Conservation (phyloP, 2,329 filamentous ascomycete genomes). For the Ophiostoma pallidulum region DNA sequence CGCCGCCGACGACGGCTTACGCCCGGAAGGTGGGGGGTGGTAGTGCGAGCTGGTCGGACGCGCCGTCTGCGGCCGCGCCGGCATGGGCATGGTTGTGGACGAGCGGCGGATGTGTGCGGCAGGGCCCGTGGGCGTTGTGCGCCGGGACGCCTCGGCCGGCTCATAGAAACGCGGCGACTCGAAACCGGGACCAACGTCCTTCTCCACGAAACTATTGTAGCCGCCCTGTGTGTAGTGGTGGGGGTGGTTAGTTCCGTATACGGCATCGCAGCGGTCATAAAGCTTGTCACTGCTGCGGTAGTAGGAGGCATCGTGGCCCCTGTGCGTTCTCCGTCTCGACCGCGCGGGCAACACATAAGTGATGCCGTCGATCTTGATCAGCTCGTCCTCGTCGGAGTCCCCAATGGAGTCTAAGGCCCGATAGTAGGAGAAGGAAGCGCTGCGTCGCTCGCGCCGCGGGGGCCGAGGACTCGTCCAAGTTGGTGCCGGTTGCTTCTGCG, state of each 20-base stretch:
- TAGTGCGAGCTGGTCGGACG: slow-evolving; percentile 35
- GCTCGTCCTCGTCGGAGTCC: slow-evolving; percentile 57
- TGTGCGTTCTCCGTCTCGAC: slow-evolving; percentile 35
- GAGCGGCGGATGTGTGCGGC: slow-evolving; percentile 23
- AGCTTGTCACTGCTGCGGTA: slow-evolving; percentile 22
- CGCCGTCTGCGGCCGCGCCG: slow-evolving; percentile 43
- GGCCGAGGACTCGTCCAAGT: slow-evolving; percentile 36
- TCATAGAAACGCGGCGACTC: slow-evolving; percentile 34
- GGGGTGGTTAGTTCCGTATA: slow-evolving; percentile 50
- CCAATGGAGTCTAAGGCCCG: slow-evolving; percentile 49
- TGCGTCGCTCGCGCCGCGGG: slow-evolving; percentile 44
- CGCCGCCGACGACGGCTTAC: slow-evolving; percentile 19
- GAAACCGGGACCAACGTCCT: slow-evolving; percentile 28
- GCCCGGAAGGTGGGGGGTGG: slow-evolving; percentile 26
- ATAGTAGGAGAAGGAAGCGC: slow-evolving; percentile 46
- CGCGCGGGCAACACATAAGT: slow-evolving; percentile 44
- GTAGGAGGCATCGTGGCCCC: slow-evolving; percentile 21
- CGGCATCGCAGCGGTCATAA: slow-evolving; percentile 35
- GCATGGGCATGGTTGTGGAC: slow-evolving; percentile 21
- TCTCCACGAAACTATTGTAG: slow-evolving; percentile 25
- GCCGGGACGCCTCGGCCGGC: slow-evolving; percentile 27
- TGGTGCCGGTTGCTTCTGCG: slow-evolving; percentile 31
- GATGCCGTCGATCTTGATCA: slow-evolving; percentile 42
- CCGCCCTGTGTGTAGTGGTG: slow-evolving; percentile 43
- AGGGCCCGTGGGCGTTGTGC: slow-evolving; percentile 30